Base-by-base conservation (phyloP, 1,284 basidiomycete genomes). In the Mrakiaceae sp. region DNA sequence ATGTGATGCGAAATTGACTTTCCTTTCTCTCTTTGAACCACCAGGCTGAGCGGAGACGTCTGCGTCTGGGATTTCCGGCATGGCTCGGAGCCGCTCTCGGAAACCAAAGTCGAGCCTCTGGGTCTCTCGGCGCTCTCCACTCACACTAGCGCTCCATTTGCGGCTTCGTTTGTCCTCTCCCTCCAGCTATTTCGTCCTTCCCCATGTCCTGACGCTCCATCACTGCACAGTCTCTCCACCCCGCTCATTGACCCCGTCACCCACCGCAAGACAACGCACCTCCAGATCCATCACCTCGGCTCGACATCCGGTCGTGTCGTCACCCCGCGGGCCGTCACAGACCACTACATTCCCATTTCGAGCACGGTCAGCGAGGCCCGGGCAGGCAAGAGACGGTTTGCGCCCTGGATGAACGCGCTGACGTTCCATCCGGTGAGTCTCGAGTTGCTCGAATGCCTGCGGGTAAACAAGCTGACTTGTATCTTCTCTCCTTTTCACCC, bases 21-120 rank as follows among this genome's bases (percentile, higher is more conserved):
- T 43, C 27, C 6, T 50, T 57, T 66, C 39, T 39, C 14, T 43
- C 60, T 27, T 27, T 27, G 1, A 27, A 27, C 27, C 59, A 27
- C 2, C 67, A 97, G 94, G 72, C 78, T 91, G 74, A 88, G 91
- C 71, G 96, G 96, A 1, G 86, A 92, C 70, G 87, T 97, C 53
- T 87, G 89, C 69, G 77, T 98, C 47, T 98, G 94, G 88, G 96
- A 99, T 74, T 80, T 91, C 51, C 85, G 96, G 64, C 81, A 83
- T 5, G 77, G 83, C 3, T 83, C 87, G 58, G 75, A 76, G 49
- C 82, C 89, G 8, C 71, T 84, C 8, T 80, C 85, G 64, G 82
- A 83, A 55, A 86, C 88, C 79, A 81, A 87, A 44, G 75, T 85
- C 51, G 83, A 87, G 71, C 81, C 83, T 2, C 79, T 85, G 55